Evolutionary conservation across 1,284 basidiomycete genomes (phyloP).

Genomic region (Heliocybe sulcata): DNA sequence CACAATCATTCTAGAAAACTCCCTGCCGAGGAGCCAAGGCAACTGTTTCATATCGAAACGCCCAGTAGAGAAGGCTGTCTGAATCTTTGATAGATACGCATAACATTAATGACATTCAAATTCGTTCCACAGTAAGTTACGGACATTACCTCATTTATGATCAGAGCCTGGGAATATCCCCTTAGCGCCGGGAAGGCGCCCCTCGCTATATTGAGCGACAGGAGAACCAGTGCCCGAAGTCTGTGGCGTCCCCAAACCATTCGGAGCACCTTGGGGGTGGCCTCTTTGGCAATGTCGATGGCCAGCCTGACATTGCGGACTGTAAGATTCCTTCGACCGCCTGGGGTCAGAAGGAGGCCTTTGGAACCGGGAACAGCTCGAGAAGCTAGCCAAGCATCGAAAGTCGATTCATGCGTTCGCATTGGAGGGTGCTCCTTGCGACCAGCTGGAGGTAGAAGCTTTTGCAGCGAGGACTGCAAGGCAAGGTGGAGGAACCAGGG

Average conservation of each 20-base stretch:
- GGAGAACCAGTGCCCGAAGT: slow-evolving; percentile 54
- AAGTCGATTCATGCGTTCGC: slow-evolving; percentile 25
- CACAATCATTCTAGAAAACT: slow-evolving; percentile 52
- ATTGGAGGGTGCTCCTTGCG: not conserved
- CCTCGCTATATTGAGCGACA: slow-evolving; percentile 58
- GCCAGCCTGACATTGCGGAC: slow-evolving; percentile 49
- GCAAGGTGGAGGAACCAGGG: slow-evolving; percentile 6
- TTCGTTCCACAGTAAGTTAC: slow-evolving; percentile 4
- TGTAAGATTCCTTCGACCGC: slow-evolving; percentile 56
- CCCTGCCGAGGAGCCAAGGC: slow-evolving; percentile 45
- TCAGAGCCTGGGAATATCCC: slow-evolving; percentile 76
- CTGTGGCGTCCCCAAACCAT: slow-evolving; percentile 64
- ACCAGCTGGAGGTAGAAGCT: slow-evolving; percentile 2
- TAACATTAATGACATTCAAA: slow-evolving; percentile 3
- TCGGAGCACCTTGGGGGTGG: slow-evolving; percentile 46
- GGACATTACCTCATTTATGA: slow-evolving; percentile 65
- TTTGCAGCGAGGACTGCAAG: slow-evolving; percentile 6
- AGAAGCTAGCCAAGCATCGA: slow-evolving; percentile 60
- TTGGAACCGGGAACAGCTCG: slow-evolving; percentile 33
- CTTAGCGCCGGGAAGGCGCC: slow-evolving; percentile 73
- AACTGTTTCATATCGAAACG: slow-evolving; percentile 61
- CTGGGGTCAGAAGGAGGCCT: slow-evolving; percentile 47
- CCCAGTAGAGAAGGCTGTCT: slow-evolving; percentile 54
- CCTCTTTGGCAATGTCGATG: slow-evolving; percentile 41
- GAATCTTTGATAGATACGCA: slow-evolving; percentile 39